These are phyloP conservation scores for Vararia minispora DNA, from an alignment of 768 basidiomycete species.

Conservation along the genomic window DNA sequence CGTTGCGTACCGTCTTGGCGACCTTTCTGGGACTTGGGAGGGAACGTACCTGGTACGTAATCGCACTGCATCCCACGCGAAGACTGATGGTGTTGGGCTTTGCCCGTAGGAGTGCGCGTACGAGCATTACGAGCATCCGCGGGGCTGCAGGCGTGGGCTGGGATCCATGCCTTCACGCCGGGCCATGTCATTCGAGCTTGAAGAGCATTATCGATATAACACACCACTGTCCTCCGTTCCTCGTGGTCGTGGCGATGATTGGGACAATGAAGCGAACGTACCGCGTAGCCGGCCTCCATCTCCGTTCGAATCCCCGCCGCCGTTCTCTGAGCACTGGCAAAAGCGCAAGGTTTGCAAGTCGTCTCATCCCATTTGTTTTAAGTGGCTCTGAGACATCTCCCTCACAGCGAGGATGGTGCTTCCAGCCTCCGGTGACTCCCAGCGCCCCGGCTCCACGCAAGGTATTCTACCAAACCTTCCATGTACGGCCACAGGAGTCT, in stretches of 20 bases:
- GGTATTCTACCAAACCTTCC: conserved; percentile 9
- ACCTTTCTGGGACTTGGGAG: conserved; percentile 2
- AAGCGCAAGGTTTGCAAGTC: too few species aligned
- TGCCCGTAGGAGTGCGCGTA: too few species aligned
- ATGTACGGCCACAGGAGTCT: too few species aligned
- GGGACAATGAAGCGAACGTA: not conserved
- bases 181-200: conserved; percentile 7
- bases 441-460: not conserved
- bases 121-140: too few species aligned
- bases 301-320: too few species aligned
- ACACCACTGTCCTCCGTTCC: not conserved
- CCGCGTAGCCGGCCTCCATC: too few species aligned
- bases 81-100: too few species aligned
- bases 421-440: too few species aligned
- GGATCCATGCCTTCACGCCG: not conserved
- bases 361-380: too few species aligned
- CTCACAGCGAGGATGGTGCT: not conserved
- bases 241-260: not conserved
- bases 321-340: too few species aligned
- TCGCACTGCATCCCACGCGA: too few species aligned
- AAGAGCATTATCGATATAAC: conserved; percentile 9
- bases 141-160: too few species aligned
- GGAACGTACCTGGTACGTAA: conserved; percentile 2
- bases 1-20: conserved; percentile 2
- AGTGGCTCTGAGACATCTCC: not conserved